phyloP scores from a whole-genome alignment of 2,329 filamentous ascomycete species.

The Rasamsonia emersonii region DNA sequence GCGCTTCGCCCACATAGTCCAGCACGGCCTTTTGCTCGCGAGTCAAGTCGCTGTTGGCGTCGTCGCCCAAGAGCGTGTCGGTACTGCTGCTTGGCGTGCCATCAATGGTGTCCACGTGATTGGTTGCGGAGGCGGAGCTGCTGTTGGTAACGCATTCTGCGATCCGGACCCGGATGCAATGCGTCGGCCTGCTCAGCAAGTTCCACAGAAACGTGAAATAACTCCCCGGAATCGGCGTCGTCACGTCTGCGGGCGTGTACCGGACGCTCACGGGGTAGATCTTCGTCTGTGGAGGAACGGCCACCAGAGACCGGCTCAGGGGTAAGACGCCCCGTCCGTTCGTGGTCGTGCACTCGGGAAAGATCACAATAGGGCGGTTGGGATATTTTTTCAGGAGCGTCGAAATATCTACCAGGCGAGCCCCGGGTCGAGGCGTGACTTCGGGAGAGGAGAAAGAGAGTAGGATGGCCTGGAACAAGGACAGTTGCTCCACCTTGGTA shows the following conservation, averaged over 20 bases:
- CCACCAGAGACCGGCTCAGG: conserved; percentile 67
- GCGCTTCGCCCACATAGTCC: conserved; percentile 71
- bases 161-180: conserved; percentile 84
- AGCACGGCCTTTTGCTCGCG: conserved; percentile 60
- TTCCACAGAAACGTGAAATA: conserved; percentile 75
- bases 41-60: conserved; percentile 22
- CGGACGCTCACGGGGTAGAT: conserved; percentile 88
- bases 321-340: conserved; percentile 87
- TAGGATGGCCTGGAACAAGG: conserved; percentile 65
- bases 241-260: conserved; percentile 82
- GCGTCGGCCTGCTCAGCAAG: conserved; percentile 72
- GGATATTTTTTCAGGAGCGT: conserved; percentile 61
- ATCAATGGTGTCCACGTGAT: conserved; percentile 40
- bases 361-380: conserved; percentile 69
- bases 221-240: conserved; percentile 73
- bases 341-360: conserved; percentile 89
- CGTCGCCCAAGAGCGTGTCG: conserved; percentile 16
- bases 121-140: conserved; percentile 21
- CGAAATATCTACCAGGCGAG: conserved; percentile 52
- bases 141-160: conserved; percentile 55
- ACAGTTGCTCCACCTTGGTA: conserved; percentile 65
- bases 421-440: conserved; percentile 36
- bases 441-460: conserved; percentile 59
- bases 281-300: conserved; percentile 56
- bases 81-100: conserved; percentile 24